phyloP scores from a whole-genome alignment of 169 alveolate genomes.

The Plasmodium fragile region DNA sequence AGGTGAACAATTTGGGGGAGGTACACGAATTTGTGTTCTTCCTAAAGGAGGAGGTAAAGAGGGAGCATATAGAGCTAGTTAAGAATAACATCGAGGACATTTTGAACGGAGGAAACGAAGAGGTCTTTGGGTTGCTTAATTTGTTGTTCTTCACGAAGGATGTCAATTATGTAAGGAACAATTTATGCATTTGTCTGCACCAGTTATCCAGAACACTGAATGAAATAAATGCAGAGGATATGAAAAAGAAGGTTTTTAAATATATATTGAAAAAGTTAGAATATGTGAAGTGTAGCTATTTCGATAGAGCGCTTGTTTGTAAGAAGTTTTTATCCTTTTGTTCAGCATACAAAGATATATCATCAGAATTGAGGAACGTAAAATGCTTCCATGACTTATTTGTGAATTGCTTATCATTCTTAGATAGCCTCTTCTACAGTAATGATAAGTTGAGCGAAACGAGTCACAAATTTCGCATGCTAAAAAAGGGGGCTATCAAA shows the following conservation, averaged over 20 bases:
- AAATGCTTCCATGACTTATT: constrained; percentile 24
- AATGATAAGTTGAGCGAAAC: constrained; percentile 24
- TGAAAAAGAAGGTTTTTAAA: constrained; percentile 22
- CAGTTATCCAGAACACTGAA: neutral
- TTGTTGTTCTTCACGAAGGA: constrained; percentile 52
- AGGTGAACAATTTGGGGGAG: constrained; percentile 21
- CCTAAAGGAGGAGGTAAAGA: constrained; percentile 27
- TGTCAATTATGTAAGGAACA: constrained; percentile 29
- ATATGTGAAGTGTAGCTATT: neutral
- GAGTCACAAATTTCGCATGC: constrained; percentile 22
- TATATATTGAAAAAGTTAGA: constrained; percentile 72
- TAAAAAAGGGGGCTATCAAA: constrained; percentile 38
- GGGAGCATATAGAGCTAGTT: constrained; percentile 9
- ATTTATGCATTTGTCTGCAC: constrained; percentile 41
- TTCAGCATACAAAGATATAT: constrained; percentile 1
- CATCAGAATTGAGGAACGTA: constrained; percentile 12
- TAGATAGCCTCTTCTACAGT: constrained; percentile 64
- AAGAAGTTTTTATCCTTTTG: constrained; percentile 46
- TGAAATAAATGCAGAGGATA: constrained; percentile 13
- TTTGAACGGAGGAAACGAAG: constrained; percentile 6
- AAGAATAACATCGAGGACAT: constrained; percentile 18
- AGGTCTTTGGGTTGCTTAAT: constrained; percentile 11
- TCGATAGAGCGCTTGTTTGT: constrained; percentile 56
- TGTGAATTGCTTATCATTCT: constrained; percentile 25
- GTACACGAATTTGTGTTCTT: constrained; percentile 22